phyloP scores from a whole-genome alignment of 225 moss, liverwort and hornwort species.

The Pseudoscleropodium purum region DNA sequence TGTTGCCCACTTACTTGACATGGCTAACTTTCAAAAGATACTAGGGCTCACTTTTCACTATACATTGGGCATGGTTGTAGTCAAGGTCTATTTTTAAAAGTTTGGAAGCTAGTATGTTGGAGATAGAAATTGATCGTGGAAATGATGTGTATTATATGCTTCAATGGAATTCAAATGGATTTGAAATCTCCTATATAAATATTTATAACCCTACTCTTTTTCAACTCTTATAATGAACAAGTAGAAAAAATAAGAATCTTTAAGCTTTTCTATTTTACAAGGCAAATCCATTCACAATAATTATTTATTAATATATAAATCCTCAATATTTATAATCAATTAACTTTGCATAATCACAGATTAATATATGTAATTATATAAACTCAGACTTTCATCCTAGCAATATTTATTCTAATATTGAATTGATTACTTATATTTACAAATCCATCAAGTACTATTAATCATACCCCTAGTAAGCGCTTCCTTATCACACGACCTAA shows the following conservation, averaged over 20 bases:
- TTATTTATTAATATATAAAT: too few species aligned
- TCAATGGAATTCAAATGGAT: neutral
- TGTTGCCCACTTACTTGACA: rapidly evolving
- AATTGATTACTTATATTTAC: neutral
- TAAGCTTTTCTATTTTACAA: neutral
- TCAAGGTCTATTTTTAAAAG: neutral
- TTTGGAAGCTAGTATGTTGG: neutral
- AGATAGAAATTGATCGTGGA: neutral
- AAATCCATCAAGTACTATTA: neutral
- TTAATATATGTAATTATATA: neutral
- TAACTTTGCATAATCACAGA: neutral
- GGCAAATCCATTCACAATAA: neutral
- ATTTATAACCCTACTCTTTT: neutral
- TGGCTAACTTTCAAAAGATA: neutral
- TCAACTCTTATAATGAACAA: neutral
- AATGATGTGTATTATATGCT: neutral
- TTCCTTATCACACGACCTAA: neutral
- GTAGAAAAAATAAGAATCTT: neutral
- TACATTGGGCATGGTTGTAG: rapidly evolving
- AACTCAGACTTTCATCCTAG: too few species aligned
- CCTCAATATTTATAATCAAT: neutral
- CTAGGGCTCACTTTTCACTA: neutral
- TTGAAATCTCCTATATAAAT: neutral
- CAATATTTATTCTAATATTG: neutral
- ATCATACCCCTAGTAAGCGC: too few species aligned